phyloP scores from a whole-genome alignment of 352 stramenopile species.

The Blastocystis sp. region DNA sequence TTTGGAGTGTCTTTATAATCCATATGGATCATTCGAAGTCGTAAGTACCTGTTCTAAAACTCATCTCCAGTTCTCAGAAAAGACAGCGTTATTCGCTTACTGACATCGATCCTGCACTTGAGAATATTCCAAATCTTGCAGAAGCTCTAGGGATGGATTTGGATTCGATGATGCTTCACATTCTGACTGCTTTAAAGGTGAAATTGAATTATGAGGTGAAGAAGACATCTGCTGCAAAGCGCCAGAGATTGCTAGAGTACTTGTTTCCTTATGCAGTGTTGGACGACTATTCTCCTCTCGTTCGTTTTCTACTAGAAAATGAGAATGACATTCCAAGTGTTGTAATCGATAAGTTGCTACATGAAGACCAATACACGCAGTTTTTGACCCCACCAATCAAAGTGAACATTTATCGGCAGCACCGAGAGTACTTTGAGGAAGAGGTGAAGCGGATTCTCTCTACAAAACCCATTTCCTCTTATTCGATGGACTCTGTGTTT shows the following conservation, averaged over 20 bases:
- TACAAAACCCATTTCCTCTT: neutral
- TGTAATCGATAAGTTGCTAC: constrained; percentile 39
- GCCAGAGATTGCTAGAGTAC: constrained; percentile 52
- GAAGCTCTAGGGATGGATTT: neutral
- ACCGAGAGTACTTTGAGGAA: neutral
- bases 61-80: neutral
- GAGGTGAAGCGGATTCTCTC: neutral
- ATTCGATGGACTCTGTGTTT: neutral
- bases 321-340: constrained; percentile 37
- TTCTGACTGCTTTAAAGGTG: constrained; percentile 45
- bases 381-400: constrained; percentile 53
- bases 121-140: constrained; percentile 37
- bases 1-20: neutral
- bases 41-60: neutral
- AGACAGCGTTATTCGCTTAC: constrained; percentile 33
- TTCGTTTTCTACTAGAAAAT: constrained; percentile 41
- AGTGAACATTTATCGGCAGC: constrained; percentile 45
- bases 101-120: constrained; percentile 23
- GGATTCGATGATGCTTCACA: neutral
- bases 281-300: constrained; percentile 45
- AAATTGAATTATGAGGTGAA: constrained; percentile 55
- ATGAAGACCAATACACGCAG: neutral
- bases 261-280: constrained; percentile 56
- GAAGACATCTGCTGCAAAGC: constrained; percentile 18
- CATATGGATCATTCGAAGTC: neutral